Conservation (phyloP, 257 asterid species). For the Verbena officinalis region DNA sequence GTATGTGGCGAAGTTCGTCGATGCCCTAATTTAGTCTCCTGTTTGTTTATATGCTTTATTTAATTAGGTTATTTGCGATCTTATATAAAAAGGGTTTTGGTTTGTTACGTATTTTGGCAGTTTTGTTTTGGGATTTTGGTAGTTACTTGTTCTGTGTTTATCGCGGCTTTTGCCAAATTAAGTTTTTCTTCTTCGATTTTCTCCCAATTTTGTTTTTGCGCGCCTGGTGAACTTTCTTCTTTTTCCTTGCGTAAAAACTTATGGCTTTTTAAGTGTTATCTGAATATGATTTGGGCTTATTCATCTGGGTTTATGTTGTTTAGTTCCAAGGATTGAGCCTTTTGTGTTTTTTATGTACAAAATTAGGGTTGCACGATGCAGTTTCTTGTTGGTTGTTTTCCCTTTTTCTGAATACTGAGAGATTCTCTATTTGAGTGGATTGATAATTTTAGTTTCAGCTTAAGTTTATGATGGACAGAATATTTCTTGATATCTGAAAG, state of each 20-base stretch:
- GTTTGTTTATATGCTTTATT: background rate
- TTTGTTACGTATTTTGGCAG: background rate
- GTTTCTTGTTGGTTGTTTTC: background rate
- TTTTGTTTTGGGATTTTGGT: background rate
- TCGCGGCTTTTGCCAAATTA: background rate
- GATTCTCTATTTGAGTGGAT: background rate
- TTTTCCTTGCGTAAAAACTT: background rate
- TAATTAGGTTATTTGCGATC: background rate
- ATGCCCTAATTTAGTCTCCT: background rate
- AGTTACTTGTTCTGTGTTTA: background rate
- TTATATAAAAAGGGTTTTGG: background rate
- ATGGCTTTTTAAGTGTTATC: constrained; percentile 2
- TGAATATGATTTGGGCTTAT: background rate
- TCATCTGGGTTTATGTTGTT: background rate
- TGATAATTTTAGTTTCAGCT: background rate
- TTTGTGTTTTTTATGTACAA: background rate
- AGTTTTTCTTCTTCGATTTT: background rate
- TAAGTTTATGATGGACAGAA: background rate
- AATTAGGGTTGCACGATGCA: background rate
- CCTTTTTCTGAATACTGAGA: background rate
- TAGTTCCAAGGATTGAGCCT: background rate
- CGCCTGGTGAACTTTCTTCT: background rate
- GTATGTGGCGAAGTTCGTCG: background rate
- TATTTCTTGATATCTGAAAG: background rate
- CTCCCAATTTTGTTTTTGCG: background rate